phyloP scores from a whole-genome alignment of 2,329 filamentous ascomycete genomes.

The Fusarium avenaceum region DNA sequence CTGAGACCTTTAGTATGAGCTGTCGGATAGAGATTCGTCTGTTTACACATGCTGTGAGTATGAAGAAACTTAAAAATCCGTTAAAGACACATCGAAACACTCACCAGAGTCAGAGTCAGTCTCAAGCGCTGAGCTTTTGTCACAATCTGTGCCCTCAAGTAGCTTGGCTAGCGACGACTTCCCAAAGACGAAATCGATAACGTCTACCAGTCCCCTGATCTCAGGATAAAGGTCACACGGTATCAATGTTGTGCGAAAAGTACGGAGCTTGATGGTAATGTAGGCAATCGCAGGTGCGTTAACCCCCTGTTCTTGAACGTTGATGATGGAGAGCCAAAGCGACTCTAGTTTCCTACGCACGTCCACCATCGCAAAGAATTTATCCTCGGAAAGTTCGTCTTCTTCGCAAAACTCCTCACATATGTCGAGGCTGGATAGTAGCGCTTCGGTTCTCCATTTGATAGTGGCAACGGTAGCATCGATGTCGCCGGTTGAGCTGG shows the following conservation, averaged over 20 bases:
- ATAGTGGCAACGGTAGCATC: not conserved
- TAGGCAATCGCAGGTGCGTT: not conserved
- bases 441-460: not conserved
- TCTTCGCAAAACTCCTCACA: not conserved
- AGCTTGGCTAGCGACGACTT: not conserved
- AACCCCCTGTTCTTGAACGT: not conserved
- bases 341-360: not conserved
- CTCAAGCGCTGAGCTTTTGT: not conserved
- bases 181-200: not conserved
- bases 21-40: too few species aligned
- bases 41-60: too few species aligned
- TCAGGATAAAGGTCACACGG: not conserved
- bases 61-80: too few species aligned
- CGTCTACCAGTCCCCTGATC: not conserved
- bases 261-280: not conserved
- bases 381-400: not conserved
- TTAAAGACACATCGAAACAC: too few species aligned
- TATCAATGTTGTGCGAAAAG: not conserved
- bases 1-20: too few species aligned
- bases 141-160: not conserved
- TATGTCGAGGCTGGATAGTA: not conserved
- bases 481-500: conserved; percentile 79
- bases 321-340: not conserved
- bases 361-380: not conserved
- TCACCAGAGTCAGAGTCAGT: not conserved